A percentile compares a stretch with the other conserved stretches of the same genome.
These are phyloP conservation scores for Trametes sp. DNA, from an alignment of 1,284 basidiomycete genomes.

Conservation along the genomic window DNA sequence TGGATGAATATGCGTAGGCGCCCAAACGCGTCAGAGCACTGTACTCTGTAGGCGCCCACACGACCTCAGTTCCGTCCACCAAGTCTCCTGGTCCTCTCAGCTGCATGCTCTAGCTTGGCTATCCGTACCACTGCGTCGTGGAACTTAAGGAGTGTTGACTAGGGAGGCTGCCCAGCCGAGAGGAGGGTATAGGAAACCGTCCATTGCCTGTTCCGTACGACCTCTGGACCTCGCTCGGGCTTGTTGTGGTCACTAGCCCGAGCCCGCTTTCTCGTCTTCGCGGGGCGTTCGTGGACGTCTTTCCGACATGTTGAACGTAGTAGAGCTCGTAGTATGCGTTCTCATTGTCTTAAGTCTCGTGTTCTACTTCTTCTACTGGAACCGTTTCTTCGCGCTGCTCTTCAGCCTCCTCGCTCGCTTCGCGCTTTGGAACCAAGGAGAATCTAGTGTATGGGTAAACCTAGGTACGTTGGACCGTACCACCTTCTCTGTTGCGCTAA, in stretches of 20 bases:
- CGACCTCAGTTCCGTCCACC: not conserved
- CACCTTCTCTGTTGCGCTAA: not conserved
- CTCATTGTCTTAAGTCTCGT: slow-evolving; percentile 76
- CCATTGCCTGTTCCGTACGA: not conserved
- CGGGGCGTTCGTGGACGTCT: not conserved
- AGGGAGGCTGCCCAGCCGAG: not conserved
- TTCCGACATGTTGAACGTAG: slow-evolving; percentile 57
- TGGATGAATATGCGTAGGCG: not conserved
- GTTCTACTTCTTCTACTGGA: slow-evolving; percentile 90
- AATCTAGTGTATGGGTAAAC: slow-evolving; percentile 77
- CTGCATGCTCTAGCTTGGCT: not conserved
- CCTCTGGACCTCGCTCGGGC: not conserved
- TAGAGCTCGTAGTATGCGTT: slow-evolving; percentile 76
- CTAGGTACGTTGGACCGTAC: slow-evolving; percentile 59
- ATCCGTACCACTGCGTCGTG: not conserved
- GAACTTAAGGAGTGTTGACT: not conserved
- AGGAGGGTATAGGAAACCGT: not conserved
- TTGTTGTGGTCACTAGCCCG: not conserved
- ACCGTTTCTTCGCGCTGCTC: slow-evolving; percentile 78
- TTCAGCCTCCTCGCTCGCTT: slow-evolving; percentile 68
- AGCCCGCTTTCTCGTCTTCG: not conserved
- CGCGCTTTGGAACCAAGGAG: slow-evolving; percentile 74
- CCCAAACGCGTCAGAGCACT: slow-evolving; percentile 5
- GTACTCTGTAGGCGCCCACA: not conserved
- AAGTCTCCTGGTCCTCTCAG: not conserved